Conservation (phyloP, 345 rosid genomes). For the Citropsis articulata region DNA sequence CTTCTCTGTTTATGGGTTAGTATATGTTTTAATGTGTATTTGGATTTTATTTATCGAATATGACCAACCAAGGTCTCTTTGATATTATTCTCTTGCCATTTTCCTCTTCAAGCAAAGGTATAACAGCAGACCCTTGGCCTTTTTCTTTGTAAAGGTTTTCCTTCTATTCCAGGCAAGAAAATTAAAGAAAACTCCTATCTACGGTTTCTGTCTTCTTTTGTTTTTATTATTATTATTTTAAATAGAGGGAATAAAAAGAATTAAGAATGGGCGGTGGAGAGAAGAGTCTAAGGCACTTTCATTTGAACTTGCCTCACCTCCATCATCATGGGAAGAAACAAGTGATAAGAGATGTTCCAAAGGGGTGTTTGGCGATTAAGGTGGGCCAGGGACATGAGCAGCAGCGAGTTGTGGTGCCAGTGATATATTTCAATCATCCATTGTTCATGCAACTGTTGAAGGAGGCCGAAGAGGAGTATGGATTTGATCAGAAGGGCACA, state of each 20-base stretch:
- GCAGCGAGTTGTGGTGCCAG: slow-evolving; percentile 53
- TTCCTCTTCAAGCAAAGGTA: slow-evolving; percentile 28
- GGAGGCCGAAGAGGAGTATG: slow-evolving; percentile 59
- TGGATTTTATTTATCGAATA: slow-evolving; percentile 24
- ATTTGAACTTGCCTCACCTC: slow-evolving; percentile 22
- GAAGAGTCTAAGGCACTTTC: slow-evolving; percentile 25
- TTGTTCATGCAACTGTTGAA: slow-evolving; percentile 58
- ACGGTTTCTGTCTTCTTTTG: slow-evolving; percentile 6
- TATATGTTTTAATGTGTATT: slow-evolving; percentile 12
- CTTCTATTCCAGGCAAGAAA: no score
- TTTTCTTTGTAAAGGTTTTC: slow-evolving; percentile 27
- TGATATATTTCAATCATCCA: slow-evolving; percentile 56
- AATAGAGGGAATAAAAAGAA: background rate
- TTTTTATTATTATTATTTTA: background rate
- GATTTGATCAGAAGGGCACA: slow-evolving; percentile 65
- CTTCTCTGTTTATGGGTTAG: slow-evolving; percentile 19
- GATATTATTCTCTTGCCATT: slow-evolving; percentile 34
- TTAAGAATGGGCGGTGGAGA: slow-evolving; percentile 42
- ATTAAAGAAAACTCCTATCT: background rate
- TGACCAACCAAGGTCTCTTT: slow-evolving; percentile 38
- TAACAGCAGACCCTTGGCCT: slow-evolving; percentile 44
- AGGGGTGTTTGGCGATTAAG: slow-evolving; percentile 60
- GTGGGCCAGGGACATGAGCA: slow-evolving; percentile 50
- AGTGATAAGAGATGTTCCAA: slow-evolving; percentile 41
- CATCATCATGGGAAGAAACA: slow-evolving; percentile 33